A percentile compares a stretch with the other conserved stretches of the same genome.
Conservation (phyloP, 2,329 filamentous ascomycete species). For the Exophiala sideris region DNA sequence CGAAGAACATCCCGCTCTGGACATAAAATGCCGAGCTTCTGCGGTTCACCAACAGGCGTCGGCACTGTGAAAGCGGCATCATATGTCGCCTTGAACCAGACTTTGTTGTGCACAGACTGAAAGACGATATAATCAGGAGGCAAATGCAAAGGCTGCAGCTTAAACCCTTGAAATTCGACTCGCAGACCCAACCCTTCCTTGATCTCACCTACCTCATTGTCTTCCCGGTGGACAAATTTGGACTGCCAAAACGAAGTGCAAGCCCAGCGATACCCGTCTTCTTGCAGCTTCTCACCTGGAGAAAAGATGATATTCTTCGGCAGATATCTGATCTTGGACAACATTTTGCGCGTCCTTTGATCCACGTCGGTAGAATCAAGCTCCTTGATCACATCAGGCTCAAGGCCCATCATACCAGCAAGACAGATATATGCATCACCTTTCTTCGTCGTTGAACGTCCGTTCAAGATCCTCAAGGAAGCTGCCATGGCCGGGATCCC, state of each 20-base stretch:
- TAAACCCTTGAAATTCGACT: constrained; percentile 8
- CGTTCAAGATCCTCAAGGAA: constrained; percentile 5
- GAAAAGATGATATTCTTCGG: constrained; percentile 11
- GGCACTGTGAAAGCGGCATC: background rate
- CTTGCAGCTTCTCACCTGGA: constrained; percentile 2
- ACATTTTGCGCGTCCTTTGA: constrained; percentile 4
- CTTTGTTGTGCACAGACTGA: constrained; percentile 6
- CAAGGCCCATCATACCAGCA: constrained; percentile 7
- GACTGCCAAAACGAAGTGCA: constrained; percentile 13
- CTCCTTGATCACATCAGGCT: constrained; percentile 1
- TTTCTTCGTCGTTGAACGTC: constrained; percentile 3
- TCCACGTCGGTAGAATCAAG: background rate
- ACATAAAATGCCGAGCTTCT: constrained; percentile 2
- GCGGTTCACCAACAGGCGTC: background rate
- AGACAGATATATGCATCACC: constrained; percentile 13
- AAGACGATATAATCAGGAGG: constrained; percentile 1
- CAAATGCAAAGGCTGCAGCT: constrained; percentile 2
- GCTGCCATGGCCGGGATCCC: constrained; percentile 5
- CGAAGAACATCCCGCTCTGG: constrained; percentile 1
- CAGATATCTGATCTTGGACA: background rate
- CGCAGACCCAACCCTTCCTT: constrained; percentile 2
- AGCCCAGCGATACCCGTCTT: constrained; percentile 7
- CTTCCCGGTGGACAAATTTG: background rate
- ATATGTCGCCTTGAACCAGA: constrained; percentile 9
- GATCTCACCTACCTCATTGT: constrained; percentile 4